Conservation (phyloP, 139 green algal genomes). For the Volvox reticuliferus region DNA sequence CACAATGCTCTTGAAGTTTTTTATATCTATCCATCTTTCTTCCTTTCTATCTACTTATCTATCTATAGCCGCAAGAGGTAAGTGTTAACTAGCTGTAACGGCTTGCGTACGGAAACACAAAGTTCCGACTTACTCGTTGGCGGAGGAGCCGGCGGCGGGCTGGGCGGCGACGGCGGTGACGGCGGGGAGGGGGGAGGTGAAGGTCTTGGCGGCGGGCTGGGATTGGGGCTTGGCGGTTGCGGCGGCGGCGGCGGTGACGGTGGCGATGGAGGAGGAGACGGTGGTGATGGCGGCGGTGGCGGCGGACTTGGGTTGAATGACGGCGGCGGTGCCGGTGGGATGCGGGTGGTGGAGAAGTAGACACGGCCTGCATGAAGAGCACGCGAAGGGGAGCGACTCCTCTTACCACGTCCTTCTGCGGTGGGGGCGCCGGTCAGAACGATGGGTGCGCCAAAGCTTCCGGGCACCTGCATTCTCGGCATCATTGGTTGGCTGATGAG, state of each 20-base stretch:
- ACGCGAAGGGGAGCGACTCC: not conserved
- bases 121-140: not conserved
- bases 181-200: not conserved
- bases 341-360: slow-evolving; percentile 1
- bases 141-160: not conserved
- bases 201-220: not conserved
- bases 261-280: not conserved
- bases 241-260: not conserved
- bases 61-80: too few relatives aligned
- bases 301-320: not conserved
- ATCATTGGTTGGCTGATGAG: too few relatives aligned
- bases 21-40: too few relatives aligned
- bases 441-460: too few relatives aligned
- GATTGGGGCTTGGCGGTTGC: not conserved
- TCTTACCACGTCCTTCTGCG: too few relatives aligned
- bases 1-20: too few relatives aligned
- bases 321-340: not conserved
- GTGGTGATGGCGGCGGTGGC: not conserved
- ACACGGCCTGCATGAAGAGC: not conserved
- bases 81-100: too few relatives aligned
- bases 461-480: too few relatives aligned
- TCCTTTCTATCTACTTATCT: too few relatives aligned
- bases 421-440: too few relatives aligned
- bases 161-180: not conserved
- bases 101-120: not conserved